These are phyloP conservation scores for Colletotrichum tanaceti DNA, from an alignment of 2,329 filamentous ascomycete genomes.

Conservation along the genomic window DNA sequence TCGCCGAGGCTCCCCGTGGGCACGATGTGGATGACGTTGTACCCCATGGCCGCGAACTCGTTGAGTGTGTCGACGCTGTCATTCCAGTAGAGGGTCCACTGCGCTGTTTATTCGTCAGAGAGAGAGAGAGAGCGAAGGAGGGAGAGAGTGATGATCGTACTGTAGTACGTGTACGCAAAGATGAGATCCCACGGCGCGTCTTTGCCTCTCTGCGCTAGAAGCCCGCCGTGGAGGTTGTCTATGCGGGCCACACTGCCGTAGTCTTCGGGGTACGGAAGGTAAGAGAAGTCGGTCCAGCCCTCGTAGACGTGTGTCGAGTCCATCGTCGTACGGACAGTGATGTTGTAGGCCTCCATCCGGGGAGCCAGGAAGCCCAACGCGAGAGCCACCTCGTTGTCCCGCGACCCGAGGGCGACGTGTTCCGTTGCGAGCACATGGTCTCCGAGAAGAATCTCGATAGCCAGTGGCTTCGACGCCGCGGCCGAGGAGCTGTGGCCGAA, in stretches of 20 bases:
- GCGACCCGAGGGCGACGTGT: conserved; percentile 50
- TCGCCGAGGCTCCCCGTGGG: conserved; percentile 34
- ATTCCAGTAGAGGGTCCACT: conserved; percentile 56
- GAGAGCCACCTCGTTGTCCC: conserved; percentile 53
- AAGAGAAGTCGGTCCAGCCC: conserved; percentile 46
- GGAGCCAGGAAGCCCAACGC: conserved; percentile 51
- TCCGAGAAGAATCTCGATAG: conserved; percentile 50
- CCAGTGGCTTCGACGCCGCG: conserved; percentile 46
- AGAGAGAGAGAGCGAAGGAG: neutral
- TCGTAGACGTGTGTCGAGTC: conserved; percentile 40
- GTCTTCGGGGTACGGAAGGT: conserved; percentile 56
- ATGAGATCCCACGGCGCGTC: conserved; percentile 52
- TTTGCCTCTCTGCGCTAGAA: conserved; percentile 43
- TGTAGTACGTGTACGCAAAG: conserved; percentile 55
- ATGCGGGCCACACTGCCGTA: conserved; percentile 58
- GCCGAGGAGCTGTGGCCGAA: conserved; percentile 41
- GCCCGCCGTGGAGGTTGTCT: conserved; percentile 58
- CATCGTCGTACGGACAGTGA: conserved; percentile 49
- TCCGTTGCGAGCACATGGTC: conserved; percentile 50
- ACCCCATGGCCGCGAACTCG: conserved; percentile 51
- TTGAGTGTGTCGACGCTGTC: conserved; percentile 49
- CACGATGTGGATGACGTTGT: conserved; percentile 54
- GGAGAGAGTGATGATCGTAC: conserved; percentile 55
- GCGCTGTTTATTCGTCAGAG: conserved; percentile 49
- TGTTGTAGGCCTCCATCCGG: conserved; percentile 52